Conservation (phyloP, 1,284 basidiomycete genomes). For the Ceraceosorus bombacis region DNA sequence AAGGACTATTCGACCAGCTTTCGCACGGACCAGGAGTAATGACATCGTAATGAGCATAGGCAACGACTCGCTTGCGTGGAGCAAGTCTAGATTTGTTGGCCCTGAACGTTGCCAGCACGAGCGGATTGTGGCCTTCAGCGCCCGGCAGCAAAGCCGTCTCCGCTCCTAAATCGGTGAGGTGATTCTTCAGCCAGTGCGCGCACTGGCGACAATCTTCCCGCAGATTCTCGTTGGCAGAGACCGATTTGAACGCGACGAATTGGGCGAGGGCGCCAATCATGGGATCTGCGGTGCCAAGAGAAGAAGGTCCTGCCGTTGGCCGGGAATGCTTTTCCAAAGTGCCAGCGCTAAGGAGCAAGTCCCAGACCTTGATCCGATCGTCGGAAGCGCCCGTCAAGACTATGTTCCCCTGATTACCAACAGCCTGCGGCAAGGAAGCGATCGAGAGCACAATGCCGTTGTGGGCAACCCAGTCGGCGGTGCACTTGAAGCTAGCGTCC, state of each 20-base stretch:
- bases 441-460: constrained; percentile 18
- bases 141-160: constrained; percentile 34
- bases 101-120: constrained; percentile 38
- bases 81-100: constrained; percentile 5
- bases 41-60: constrained; percentile 46
- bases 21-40: constrained; percentile 48
- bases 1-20: constrained; percentile 64
- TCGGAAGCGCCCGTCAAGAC: constrained; percentile 25
- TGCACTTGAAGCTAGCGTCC: constrained; percentile 28
- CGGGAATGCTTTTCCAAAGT: not conserved
- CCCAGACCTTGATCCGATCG: constrained; percentile 43
- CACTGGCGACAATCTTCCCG: constrained; percentile 60
- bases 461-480: constrained; percentile 37
- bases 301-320: not conserved
- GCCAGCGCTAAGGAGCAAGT: not conserved
- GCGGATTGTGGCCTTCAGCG: constrained; percentile 27
- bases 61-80: constrained; percentile 26
- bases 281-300: constrained; percentile 34
- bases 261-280: constrained; percentile 65
- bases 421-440: constrained; percentile 15
- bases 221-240: constrained; percentile 63
- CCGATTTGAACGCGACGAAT: constrained; percentile 77
- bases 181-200: constrained; percentile 37
- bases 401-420: not conserved
- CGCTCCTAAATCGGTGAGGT: constrained; percentile 36